A percentile compares a stretch with the other conserved stretches of the same genome.
phyloP scores from a whole-genome alignment of 1,284 basidiomycete genomes.

The Malassezia furfur region DNA sequence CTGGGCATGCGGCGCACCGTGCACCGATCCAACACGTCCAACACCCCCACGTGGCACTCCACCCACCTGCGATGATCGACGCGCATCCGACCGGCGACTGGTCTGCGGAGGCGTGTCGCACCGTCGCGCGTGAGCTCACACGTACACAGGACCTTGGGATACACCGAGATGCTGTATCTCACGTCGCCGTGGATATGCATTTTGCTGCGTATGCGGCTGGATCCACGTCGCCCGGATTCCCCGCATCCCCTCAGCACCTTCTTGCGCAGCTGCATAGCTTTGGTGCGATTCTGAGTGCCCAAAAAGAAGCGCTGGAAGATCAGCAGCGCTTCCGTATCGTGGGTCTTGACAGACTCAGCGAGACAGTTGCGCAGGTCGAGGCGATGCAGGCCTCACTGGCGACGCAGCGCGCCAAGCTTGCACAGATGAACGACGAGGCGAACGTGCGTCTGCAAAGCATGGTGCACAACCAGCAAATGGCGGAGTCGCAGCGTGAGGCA shows the following conservation, averaged over 20 bases:
- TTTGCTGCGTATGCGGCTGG: conserved; percentile 82
- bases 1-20: too few species aligned
- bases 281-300: conserved; percentile 88
- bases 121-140: conserved; percentile 42
- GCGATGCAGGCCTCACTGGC: conserved; percentile 90
- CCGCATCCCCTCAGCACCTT: conserved; percentile 96
- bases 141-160: conserved; percentile 39
- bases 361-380: conserved; percentile 68
- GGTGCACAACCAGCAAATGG: conserved; percentile 96
- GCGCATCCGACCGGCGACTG: conserved; percentile 34
- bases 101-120: conserved; percentile 45
- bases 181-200: conserved; percentile 87
- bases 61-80: not conserved
- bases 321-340: conserved; percentile 98
- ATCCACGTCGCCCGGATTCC: conserved; percentile 82
- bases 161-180: conserved; percentile 58
- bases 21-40: not conserved
- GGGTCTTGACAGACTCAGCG: conserved; percentile 88
- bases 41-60: not conserved
- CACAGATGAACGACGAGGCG: conserved; percentile 85
- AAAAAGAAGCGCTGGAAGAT: conserved; percentile 95
- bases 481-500: conserved; percentile 92
- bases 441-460: conserved; percentile 96
- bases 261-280: conserved; percentile 98
- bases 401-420: conserved; percentile 80